Conservation (phyloP, 495 filamentous ascomycete species). For the Podospora sp. region DNA sequence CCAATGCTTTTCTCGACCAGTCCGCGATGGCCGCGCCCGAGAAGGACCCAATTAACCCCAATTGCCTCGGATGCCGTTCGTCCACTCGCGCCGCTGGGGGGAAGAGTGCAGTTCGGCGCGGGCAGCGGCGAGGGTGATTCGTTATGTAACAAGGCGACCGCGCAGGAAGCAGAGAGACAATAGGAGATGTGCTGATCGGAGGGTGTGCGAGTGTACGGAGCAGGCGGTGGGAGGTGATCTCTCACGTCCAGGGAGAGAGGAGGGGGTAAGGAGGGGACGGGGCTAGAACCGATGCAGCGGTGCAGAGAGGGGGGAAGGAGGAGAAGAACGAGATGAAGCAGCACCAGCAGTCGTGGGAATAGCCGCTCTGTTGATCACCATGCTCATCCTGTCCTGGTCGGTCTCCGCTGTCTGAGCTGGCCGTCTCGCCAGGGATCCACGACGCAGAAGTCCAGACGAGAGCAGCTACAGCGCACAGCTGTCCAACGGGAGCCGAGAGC, state of each 20-base stretch:
- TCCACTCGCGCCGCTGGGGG: constrained; percentile 16
- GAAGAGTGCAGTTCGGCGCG: constrained; percentile 21
- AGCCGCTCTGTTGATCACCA: constrained; percentile 1
- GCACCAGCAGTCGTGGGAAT: neutral
- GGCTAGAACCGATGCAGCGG: neutral
- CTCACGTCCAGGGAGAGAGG: neutral
- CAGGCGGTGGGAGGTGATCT: neutral
- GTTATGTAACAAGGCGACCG: constrained; percentile 18
- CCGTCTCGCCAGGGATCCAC: neutral
- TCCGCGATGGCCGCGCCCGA: constrained; percentile 38
- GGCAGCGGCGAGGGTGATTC: constrained; percentile 29
- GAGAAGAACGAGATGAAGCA: neutral
- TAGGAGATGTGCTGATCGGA: constrained; percentile 1
- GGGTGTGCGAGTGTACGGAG: neutral
- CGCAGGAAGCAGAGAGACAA: constrained; percentile 18
- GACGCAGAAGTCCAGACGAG: neutral
- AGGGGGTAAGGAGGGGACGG: neutral
- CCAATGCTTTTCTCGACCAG: constrained; percentile 48
- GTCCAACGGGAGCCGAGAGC: constrained; percentile 17
- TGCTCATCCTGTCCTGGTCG: neutral
- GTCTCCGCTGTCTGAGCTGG: constrained; percentile 10
- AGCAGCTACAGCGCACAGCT: constrained; percentile 1
- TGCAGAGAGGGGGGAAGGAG: neutral
- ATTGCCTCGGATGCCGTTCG: constrained; percentile 26
- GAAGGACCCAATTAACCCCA: constrained; percentile 36